Conservation (phyloP, 768 basidiomycete species). For the Lactifluus pinguis region DNA sequence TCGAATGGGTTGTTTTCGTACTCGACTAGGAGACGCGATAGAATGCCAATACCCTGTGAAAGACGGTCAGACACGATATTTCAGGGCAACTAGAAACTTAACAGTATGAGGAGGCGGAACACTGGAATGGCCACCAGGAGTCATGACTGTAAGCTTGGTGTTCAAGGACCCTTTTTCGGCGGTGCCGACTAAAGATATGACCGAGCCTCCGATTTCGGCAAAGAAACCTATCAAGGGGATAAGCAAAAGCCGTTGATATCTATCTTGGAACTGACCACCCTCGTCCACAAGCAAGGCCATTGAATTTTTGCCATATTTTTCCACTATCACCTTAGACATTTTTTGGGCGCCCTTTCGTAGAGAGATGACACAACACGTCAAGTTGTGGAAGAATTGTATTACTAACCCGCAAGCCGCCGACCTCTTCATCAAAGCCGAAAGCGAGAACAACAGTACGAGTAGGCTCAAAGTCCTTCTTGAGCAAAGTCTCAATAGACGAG, state of each 20-base stretch:
- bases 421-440: constrained; percentile 38
- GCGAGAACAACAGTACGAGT: constrained; percentile 25
- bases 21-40: constrained; percentile 34
- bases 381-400: not conserved
- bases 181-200: constrained; percentile 54
- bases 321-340: constrained; percentile 40
- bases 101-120: constrained; percentile 77
- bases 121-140: constrained; percentile 80
- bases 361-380: not conserved
- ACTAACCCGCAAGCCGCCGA: constrained; percentile 21
- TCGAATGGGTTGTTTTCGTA: constrained; percentile 12
- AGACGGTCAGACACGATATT: not conserved
- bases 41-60: constrained; percentile 58
- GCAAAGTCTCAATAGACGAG: constrained; percentile 32
- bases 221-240: constrained; percentile 37
- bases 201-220: constrained; percentile 38
- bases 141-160: constrained; percentile 51
- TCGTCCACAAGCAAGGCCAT: constrained; percentile 84
- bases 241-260: not conserved
- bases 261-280: constrained; percentile 44
- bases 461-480: constrained; percentile 32
- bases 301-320: constrained; percentile 58
- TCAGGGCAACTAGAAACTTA: constrained; percentile 14
- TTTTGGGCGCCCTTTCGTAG: constrained; percentile 42
- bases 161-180: constrained; percentile 69